Conservation (phyloP, 176 grass and related monocot species). For the Thinopyrum elongatum region DNA sequence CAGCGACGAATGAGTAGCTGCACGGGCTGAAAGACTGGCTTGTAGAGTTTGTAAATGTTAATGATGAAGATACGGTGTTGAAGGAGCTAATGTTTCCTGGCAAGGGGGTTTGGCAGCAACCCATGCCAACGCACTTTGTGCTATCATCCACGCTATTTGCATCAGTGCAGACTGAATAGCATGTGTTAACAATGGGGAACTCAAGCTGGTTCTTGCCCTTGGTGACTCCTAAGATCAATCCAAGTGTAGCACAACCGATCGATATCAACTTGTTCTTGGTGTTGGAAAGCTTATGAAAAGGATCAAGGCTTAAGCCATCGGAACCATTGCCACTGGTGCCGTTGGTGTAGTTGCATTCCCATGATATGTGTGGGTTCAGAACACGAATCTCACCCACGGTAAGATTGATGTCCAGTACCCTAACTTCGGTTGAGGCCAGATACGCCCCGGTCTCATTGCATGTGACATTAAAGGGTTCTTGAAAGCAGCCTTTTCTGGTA, state of each 20-base stretch:
- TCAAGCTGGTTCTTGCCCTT: not conserved
- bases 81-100: slow-evolving; percentile 16
- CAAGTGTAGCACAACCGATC: not conserved
- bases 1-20: not conserved
- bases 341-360: not conserved
- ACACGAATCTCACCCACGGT: not conserved
- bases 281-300: not conserved
- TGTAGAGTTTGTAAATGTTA: not conserved
- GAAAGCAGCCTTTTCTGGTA: slow-evolving; percentile 14
- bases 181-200: not conserved
- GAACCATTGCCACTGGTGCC: not conserved
- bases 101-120: not conserved
- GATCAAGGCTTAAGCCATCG: not conserved
- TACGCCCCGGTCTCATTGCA: not conserved
- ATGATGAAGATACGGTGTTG: not conserved
- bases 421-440: not conserved
- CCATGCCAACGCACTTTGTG: not conserved
- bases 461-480: slow-evolving; percentile 7
- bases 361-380: not conserved
- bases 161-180: not conserved
- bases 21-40: not conserved
- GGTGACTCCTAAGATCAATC: not conserved
- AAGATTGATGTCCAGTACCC: not conserved
- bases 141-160: not conserved
- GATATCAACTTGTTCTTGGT: slow-evolving; percentile 22